Conservation (phyloP, 164 flowering plant species). For the Protea cynaroides region DNA sequence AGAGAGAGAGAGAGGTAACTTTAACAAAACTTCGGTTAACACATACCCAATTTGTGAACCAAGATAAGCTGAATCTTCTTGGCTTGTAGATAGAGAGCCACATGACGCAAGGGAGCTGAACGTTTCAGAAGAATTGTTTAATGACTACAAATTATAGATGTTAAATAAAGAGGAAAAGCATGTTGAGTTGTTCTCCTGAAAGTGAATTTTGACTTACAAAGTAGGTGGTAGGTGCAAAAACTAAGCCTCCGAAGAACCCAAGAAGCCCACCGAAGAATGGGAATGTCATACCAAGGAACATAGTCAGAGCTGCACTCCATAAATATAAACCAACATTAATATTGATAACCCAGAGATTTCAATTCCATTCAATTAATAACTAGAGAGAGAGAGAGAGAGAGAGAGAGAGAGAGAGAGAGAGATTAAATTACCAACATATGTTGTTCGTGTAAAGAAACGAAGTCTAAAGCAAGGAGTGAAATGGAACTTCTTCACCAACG, state of each 20-base stretch:
- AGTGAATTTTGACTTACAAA: constrained; percentile 34
- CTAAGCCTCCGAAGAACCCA: constrained; percentile 71
- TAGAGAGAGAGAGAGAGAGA: no score
- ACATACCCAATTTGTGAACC: constrained; percentile 55
- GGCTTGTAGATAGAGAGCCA: constrained; percentile 67
- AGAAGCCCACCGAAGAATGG: constrained; percentile 80
- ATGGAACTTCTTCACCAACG: constrained; percentile 38
- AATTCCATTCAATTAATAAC: not conserved
- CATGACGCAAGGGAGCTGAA: constrained; percentile 74
- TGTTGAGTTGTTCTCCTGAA: not conserved
- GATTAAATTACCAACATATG: constrained; percentile 63
- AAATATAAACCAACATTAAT: not conserved
- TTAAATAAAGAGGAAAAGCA: not conserved
- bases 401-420: no score
- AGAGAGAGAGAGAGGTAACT: no score
- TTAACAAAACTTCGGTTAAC: no score
- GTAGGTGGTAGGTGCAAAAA: constrained; percentile 60
- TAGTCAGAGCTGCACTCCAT: constrained; percentile 46
- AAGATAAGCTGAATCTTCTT: constrained; percentile 47
- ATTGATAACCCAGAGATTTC: no score
- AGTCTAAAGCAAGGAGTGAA: constrained; percentile 37
- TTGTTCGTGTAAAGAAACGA: constrained; percentile 38
- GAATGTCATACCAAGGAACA: constrained; percentile 56
- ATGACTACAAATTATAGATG: no score
- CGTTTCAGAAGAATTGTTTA: not conserved